phyloP scores from a whole-genome alignment of 441 rosid species.

The Codiaeum variegatum region DNA sequence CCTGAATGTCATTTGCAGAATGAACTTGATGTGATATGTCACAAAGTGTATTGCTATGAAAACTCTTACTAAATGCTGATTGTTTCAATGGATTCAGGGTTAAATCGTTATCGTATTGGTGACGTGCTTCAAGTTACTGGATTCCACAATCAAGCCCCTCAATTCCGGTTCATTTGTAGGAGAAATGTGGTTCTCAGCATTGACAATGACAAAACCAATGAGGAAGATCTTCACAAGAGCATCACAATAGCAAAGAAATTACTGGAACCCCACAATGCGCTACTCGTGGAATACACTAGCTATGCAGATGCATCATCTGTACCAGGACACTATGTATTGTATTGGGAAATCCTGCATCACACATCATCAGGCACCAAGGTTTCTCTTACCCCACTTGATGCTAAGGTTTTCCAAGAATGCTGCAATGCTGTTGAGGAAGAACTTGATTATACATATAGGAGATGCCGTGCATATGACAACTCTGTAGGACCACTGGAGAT shows the following conservation, averaged over 20 bases:
- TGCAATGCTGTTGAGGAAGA: conserved; percentile 74
- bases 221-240: conserved; percentile 87
- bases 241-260: conserved; percentile 57
- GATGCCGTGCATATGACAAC: conserved; percentile 66
- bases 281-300: conserved; percentile 85
- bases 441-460: conserved; percentile 72
- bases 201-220: conserved; percentile 86
- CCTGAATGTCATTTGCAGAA: neutral
- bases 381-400: conserved; percentile 26
- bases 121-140: conserved; percentile 85
- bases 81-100: conserved; percentile 35
- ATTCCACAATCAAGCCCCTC: conserved; percentile 79
- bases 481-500: conserved; percentile 79
- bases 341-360: conserved; percentile 65
- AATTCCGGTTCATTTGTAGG: conserved; percentile 86
- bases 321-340: conserved; percentile 85
- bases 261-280: conserved; percentile 49
- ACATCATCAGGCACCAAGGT: conserved; percentile 14
- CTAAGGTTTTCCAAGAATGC: conserved; percentile 50
- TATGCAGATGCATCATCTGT: conserved; percentile 69
- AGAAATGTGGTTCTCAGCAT: conserved; percentile 86
- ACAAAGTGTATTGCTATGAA: neutral
- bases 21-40: neutral
- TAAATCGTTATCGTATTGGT: conserved; percentile 71
- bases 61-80: conserved; percentile 5